A percentile compares a stretch with the other conserved stretches of the same genome.
Conservation (phyloP, 768 basidiomycete species). For the Kwoniella dejecticola region DNA sequence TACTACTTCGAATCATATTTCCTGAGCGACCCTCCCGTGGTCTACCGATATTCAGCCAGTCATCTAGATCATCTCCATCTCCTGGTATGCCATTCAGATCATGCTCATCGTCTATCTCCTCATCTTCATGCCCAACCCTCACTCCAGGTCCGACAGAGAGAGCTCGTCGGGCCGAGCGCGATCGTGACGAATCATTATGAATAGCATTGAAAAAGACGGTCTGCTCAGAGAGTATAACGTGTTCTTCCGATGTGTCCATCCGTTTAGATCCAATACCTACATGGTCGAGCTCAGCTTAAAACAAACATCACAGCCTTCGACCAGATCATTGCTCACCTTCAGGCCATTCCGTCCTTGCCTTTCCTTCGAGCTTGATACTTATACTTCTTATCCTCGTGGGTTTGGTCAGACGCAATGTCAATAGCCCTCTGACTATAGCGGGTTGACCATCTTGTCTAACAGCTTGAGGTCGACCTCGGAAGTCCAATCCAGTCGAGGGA, state of each 20-base stretch:
- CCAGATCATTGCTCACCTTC: constrained; percentile 65
- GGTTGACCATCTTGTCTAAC: constrained; percentile 58
- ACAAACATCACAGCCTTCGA: neutral
- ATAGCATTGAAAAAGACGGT: constrained; percentile 71
- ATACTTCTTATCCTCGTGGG: constrained; percentile 85
- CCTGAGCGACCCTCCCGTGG: neutral
- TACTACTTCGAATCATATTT: constrained; percentile 27
- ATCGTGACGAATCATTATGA: constrained; percentile 41
- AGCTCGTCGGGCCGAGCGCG: constrained; percentile 58
- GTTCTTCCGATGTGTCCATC: constrained; percentile 76
- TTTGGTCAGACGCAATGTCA: constrained; percentile 69
- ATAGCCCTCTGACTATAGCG: constrained; percentile 67
- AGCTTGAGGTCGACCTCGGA: constrained; percentile 51
- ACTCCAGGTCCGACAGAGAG: constrained; percentile 61
- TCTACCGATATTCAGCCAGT: constrained; percentile 21
- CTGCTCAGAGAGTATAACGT: constrained; percentile 69
- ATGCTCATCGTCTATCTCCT: constrained; percentile 26
- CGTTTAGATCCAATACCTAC: constrained; percentile 69
- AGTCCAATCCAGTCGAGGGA: constrained; percentile 55
- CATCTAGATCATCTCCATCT: constrained; percentile 23
- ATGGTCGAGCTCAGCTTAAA: constrained; percentile 19
- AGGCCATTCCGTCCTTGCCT: constrained; percentile 72
- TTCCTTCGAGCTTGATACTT: constrained; percentile 74
- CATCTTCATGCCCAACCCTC: constrained; percentile 20
- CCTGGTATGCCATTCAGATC: constrained; percentile 31